Base-by-base conservation (phyloP, 768 basidiomycete species). In the Amanita rubescens region DNA sequence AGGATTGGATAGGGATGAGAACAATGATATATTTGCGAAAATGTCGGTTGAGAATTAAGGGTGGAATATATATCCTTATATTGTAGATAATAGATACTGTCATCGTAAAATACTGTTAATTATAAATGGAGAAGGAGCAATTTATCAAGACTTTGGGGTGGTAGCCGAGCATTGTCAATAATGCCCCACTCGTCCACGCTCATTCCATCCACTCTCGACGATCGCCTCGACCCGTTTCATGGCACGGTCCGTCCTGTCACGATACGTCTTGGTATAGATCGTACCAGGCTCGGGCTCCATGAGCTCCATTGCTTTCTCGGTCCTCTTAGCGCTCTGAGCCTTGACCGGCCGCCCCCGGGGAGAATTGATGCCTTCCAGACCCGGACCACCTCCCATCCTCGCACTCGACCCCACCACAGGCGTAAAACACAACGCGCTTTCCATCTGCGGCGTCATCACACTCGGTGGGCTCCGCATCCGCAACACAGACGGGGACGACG, bases 381-480 rank as follows among this genome's bases (percentile, higher is more conserved):
- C 17, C 50, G 24, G 20, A 55, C 50, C 12, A 12, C 38, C 50
- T 14, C 55, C 45, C 22, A n/a, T 32, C 25, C 43, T 49, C 20
- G 47, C 53, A 20, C 43, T 51, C 15, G 37, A 41, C 44, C 24
- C 44, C 25, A 63, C 58, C 1, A 60, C 55, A 2, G 73, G 70
- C 0, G 75, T 74, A 58, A 86, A 85, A 59, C 78, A 81, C 25
- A 86, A 70, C 24, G 73, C 70, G 24, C 71, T 75, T 52, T 82
- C 76, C 52, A 86, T 69, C 0, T 78, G 74, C 1, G 80, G 78
- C 10, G 78, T 84, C 64, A 70, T 79, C 33, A 86, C 65, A 55
- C 73, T 72, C 2, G 80, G 72, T 0, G 85, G 84, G 56, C 81
- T 82, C 22, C 69, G 69, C 0, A 81, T 80, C 3, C 86, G 70